Conservation (phyloP, 352 stramenopile species). For the Pythium volutum region DNA sequence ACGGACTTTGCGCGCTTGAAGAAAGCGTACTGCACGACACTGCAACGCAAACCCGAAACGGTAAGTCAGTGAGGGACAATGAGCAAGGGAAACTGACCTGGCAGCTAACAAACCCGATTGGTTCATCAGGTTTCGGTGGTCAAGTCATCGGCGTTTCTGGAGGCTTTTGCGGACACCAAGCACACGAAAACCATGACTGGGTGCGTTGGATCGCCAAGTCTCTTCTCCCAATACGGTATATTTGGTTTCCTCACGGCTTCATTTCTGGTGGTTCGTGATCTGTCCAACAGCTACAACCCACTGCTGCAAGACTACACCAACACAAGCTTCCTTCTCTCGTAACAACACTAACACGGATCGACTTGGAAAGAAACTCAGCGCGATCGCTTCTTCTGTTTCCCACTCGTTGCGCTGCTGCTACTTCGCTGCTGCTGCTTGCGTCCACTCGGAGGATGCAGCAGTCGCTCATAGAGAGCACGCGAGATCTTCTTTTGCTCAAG, state of each 20-base stretch:
- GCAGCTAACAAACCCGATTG: too few species aligned
- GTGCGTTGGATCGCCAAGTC: slow-evolving; percentile 29
- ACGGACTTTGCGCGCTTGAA: slow-evolving; percentile 85
- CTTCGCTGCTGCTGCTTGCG: slow-evolving; percentile 2
- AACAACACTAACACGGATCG: slow-evolving; percentile 14
- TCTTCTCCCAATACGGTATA: neutral
- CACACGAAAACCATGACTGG: slow-evolving; percentile 81
- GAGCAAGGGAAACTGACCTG: too few species aligned
- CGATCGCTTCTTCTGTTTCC: slow-evolving; percentile 21
- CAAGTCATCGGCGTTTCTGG: slow-evolving; percentile 77
- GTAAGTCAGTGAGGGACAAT: slow-evolving; percentile 20
- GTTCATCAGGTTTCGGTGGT: slow-evolving; percentile 65
- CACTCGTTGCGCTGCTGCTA: neutral
- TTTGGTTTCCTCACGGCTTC: neutral
- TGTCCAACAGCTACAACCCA: slow-evolving; percentile 73
- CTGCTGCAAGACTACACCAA: slow-evolving; percentile 89
- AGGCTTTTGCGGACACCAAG: slow-evolving; percentile 72
- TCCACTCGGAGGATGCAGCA: slow-evolving; percentile 25
- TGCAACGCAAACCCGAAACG: slow-evolving; percentile 50
- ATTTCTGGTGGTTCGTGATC: neutral
- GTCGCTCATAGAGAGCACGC: slow-evolving; percentile 28
- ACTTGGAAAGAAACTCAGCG: slow-evolving; percentile 18
- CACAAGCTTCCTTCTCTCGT: slow-evolving; percentile 87
- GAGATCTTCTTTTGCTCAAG: slow-evolving; percentile 48
- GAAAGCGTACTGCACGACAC: slow-evolving; percentile 72